Evolutionary conservation across 768 basidiomycete genomes (phyloP).

Genomic region (Thelephora aurantiotincta): DNA sequence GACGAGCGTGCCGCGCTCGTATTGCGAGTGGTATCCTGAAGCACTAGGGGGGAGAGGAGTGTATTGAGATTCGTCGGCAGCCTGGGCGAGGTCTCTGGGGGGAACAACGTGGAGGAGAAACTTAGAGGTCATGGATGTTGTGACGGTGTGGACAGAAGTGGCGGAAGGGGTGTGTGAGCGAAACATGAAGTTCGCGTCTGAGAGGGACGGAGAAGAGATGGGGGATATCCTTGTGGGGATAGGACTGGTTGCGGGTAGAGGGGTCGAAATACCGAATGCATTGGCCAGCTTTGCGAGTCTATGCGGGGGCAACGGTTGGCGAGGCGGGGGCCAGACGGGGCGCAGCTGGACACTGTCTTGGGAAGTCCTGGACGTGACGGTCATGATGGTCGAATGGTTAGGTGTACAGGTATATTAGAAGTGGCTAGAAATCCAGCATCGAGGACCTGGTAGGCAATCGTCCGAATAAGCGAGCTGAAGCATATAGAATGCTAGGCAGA

Average conservation of each 20-base stretch:
- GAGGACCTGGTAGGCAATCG: not conserved
- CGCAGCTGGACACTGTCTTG: slow-evolving; percentile 6
- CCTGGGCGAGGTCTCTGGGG: slow-evolving; percentile 54
- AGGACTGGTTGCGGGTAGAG: slow-evolving; percentile 35
- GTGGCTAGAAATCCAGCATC: not conserved
- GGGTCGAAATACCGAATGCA: slow-evolving; percentile 69
- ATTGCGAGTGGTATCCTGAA: slow-evolving; percentile 68
- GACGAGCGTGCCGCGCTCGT: slow-evolving; percentile 75
- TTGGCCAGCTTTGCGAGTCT: slow-evolving; percentile 75
- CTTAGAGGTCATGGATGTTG: slow-evolving; percentile 35
- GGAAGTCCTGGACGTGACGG: slow-evolving; percentile 12
- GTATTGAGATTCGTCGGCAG: slow-evolving; percentile 29
- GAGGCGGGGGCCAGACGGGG: slow-evolving; percentile 47
- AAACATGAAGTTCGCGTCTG: slow-evolving; percentile 9
- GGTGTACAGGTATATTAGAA: not conserved
- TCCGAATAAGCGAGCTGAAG: too few species aligned
- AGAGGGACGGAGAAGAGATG: slow-evolving; percentile 9
- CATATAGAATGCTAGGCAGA: too few species aligned
- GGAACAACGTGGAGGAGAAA: slow-evolving; percentile 79
- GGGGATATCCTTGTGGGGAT: slow-evolving; percentile 6
- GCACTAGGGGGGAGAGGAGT: slow-evolving; percentile 40
- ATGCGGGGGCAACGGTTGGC: slow-evolving; percentile 59
- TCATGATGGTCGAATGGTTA: slow-evolving; percentile 6
- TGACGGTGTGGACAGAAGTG: slow-evolving; percentile 24
- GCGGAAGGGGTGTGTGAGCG: slow-evolving; percentile 35